phyloP scores from a whole-genome alignment of 768 basidiomycete genomes.

The Mycena maculata region DNA sequence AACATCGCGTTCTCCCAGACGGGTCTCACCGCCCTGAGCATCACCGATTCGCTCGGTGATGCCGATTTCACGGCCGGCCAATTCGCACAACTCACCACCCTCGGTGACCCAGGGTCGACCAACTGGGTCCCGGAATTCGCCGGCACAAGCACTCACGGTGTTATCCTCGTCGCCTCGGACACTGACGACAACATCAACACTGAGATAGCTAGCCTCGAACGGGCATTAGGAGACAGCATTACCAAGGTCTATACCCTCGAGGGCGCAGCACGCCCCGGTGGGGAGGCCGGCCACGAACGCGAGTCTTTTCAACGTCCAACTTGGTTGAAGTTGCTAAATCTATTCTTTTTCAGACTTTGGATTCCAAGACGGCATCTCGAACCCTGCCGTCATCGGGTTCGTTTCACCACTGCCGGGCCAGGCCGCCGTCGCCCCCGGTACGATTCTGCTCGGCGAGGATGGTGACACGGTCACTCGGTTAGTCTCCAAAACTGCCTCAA shows the following conservation, averaged over 20 bases:
- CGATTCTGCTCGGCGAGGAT: conserved; percentile 56
- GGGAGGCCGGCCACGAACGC: conserved; percentile 61
- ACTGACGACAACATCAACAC: conserved; percentile 47
- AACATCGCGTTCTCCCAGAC: conserved; percentile 67
- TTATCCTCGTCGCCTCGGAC: conserved; percentile 58
- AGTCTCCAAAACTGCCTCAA: too few species aligned
- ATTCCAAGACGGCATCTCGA: conserved; percentile 64
- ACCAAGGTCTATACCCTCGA: conserved; percentile 16
- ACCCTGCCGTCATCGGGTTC: conserved; percentile 59
- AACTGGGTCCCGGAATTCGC: conserved; percentile 62
- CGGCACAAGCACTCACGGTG: conserved; percentile 57
- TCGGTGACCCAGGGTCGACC: conserved; percentile 51
- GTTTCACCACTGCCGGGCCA: conserved; percentile 51
- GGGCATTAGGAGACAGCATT: conserved; percentile 47
- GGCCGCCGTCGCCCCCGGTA: conserved; percentile 52
- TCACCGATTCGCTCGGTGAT: conserved; percentile 54
- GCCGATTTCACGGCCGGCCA: conserved; percentile 56
- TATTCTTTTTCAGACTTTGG: conserved; percentile 59
- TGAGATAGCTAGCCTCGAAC: conserved; percentile 47
- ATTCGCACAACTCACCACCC: conserved; percentile 48
- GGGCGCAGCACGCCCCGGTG: conserved; percentile 59
- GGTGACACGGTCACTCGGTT: conserved; percentile 51
- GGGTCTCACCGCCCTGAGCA: conserved; percentile 57
- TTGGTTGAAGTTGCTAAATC: too few species aligned
- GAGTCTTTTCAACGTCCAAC: too few species aligned